These are phyloP conservation scores for Durotheca rogersii DNA, from an alignment of 495 filamentous ascomycete genomes.

Conservation along the genomic window DNA sequence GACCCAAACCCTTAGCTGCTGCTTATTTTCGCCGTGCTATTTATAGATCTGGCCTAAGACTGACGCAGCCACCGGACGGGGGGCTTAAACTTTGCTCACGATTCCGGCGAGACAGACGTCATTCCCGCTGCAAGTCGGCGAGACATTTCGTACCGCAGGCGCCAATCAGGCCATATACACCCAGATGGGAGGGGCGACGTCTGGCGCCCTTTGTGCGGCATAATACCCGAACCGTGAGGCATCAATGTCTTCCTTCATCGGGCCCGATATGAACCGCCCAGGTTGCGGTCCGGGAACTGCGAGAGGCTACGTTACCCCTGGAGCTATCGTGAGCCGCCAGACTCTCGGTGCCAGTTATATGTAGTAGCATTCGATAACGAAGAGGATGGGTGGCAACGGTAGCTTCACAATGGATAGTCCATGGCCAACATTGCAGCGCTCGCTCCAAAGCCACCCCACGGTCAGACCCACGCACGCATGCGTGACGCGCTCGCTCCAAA, in stretches of 20 bases:
- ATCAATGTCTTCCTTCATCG: not conserved
- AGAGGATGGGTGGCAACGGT: not conserved
- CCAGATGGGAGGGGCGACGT: not conserved
- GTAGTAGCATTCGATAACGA: not conserved
- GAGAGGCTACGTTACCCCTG: not conserved
- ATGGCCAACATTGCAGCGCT: not conserved
- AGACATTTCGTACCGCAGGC: not conserved
- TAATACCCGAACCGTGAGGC: no score
- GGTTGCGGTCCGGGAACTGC: no score
- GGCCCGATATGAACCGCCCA: not conserved
- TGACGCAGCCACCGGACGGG: not conserved
- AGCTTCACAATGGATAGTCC: not conserved
- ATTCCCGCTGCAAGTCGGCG: constrained; percentile 1
- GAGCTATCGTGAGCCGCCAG: no score
- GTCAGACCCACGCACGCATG: not conserved
- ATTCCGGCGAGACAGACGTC: constrained; percentile 9
- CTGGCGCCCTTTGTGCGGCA: not conserved
- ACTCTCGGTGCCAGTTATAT: no score
- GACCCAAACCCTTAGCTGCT: constrained; percentile 10
- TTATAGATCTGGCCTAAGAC: constrained; percentile 17
- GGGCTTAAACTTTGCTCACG: not conserved
- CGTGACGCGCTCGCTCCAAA: not conserved
- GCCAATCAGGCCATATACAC: not conserved
- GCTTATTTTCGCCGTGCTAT: constrained; percentile 15
- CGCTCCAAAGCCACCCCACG: not conserved